Conservation (phyloP, 2,329 filamentous ascomycete genomes). For the Davidsoniella eucalypti region DNA sequence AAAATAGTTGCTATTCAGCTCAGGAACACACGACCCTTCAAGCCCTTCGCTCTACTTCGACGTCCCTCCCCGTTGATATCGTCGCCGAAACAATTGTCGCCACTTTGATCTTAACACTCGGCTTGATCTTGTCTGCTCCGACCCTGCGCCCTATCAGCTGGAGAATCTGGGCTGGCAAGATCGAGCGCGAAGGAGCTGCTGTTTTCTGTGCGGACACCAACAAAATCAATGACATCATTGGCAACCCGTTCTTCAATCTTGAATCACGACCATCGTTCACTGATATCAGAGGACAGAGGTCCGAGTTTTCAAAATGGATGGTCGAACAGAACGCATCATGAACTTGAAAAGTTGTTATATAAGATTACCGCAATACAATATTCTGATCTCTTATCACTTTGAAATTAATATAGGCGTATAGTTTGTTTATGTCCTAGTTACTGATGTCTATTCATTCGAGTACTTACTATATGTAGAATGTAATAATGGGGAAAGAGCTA, state of each 20-base stretch:
- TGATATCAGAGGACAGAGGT: constrained; percentile 69
- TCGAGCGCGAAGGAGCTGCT: constrained; percentile 52
- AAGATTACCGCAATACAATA: not conserved
- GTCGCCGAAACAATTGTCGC: constrained; percentile 70
- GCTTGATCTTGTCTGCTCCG: constrained; percentile 63
- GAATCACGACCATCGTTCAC: constrained; percentile 74
- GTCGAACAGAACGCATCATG: constrained; percentile 19
- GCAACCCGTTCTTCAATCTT: constrained; percentile 64
- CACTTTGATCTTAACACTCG: constrained; percentile 63
- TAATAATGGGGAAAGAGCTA: too few relatives aligned
- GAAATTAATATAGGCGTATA: too few relatives aligned
- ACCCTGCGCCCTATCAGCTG: constrained; percentile 72
- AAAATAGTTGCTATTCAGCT: constrained; percentile 76
- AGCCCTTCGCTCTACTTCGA: constrained; percentile 33
- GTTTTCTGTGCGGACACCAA: constrained; percentile 47
- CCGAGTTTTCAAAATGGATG: constrained; percentile 65
- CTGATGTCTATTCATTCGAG: too few relatives aligned
- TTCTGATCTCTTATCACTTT: too few relatives aligned
- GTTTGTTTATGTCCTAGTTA: too few relatives aligned
- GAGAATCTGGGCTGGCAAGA: constrained; percentile 65
- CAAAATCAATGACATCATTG: constrained; percentile 51
- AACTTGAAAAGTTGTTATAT: not conserved
- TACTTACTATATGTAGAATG: too few relatives aligned
- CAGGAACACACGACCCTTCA: constrained; percentile 75
- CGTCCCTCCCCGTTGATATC: constrained; percentile 66